Base-by-base conservation (phyloP, 345 rosid genomes). In the Acer yangbiense region DNA sequence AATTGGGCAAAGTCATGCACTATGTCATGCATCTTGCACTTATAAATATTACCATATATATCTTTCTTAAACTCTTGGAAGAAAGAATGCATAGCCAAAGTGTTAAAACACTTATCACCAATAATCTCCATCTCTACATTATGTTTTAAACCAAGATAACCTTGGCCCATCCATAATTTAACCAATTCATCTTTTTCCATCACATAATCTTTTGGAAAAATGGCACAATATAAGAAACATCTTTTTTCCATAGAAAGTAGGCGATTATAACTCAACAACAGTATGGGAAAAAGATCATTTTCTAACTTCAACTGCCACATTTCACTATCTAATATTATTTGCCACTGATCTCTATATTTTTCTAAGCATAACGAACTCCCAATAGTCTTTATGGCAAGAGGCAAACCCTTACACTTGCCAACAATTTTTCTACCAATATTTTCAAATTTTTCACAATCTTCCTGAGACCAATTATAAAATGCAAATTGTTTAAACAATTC, bases 371-470 rank as follows among this genome's bases (percentile, higher is more conserved):
- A 3, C n/a, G 18, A 8, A 72, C 35, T 20, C 23, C 74, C 63
- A 1, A 60, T 2, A 1, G 23, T n/a, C 29, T 9, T 60, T 20
- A 21, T 16, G 14, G 11, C 25, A 65, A 79, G 58, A 52, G 85
- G 80, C 44, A 79, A 64, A 14, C 82, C 85, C 18, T 79, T 44
- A 58, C 65, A 60, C 65, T 20, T 60, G 65, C 5, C 27, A 2
- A 21, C 29, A 60, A 60, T 60, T 21, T 20, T 1, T 60, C 29
- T 20, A 21, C 65, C 29, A 21, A n/a, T n/a, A 9, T 20, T 10
- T 60, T 21, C 13, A 3, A 20, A 60, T 8, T 7, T 60, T 8
- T 21, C 32, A 29, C 32, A 29, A 1, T 29, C 32, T 29, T 29
- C 32, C 32, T 29, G 32, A 29, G 3, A 29, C 32, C 2, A 2